These are phyloP conservation scores for Amorphotheca resinae DNA, from an alignment of 495 filamentous ascomycete genomes.

Conservation along the genomic window DNA sequence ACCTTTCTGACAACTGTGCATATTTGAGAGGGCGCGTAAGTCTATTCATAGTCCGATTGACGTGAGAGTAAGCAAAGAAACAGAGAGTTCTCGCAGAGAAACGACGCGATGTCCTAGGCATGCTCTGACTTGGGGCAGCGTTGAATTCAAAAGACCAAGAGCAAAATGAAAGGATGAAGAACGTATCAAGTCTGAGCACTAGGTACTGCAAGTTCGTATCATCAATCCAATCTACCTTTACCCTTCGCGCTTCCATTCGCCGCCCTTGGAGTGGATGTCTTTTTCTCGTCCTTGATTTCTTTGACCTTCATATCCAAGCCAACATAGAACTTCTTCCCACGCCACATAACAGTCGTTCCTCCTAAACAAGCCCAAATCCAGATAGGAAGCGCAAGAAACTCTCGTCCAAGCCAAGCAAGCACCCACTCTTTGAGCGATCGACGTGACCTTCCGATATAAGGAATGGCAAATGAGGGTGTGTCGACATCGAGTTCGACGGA, in stretches of 20 bases:
- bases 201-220: background rate
- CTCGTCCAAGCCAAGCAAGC: constrained; percentile 72
- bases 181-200: background rate
- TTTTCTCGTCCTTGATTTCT: constrained; percentile 21
- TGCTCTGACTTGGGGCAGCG: background rate
- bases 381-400: constrained; percentile 70
- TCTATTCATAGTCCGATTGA: no score
- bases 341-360: constrained; percentile 75
- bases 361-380: constrained; percentile 79
- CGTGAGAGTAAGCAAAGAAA: no score
- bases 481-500: constrained; percentile 60
- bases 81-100: background rate
- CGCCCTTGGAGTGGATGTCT: constrained; percentile 1
- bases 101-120: background rate
- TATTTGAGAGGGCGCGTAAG: no score
- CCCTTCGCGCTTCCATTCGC: constrained; percentile 10
- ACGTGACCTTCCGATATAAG: constrained; percentile 29
- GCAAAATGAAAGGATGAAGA: background rate
- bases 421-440: constrained; percentile 60
- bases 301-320: constrained; percentile 71
- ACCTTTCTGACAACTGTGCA: no score
- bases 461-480: constrained; percentile 59
- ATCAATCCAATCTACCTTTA: constrained; percentile 18
- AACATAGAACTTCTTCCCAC: constrained; percentile 72
- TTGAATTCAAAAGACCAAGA: background rate